Conservation (phyloP, 257 asterid species). For the Penstemon eatonii region DNA sequence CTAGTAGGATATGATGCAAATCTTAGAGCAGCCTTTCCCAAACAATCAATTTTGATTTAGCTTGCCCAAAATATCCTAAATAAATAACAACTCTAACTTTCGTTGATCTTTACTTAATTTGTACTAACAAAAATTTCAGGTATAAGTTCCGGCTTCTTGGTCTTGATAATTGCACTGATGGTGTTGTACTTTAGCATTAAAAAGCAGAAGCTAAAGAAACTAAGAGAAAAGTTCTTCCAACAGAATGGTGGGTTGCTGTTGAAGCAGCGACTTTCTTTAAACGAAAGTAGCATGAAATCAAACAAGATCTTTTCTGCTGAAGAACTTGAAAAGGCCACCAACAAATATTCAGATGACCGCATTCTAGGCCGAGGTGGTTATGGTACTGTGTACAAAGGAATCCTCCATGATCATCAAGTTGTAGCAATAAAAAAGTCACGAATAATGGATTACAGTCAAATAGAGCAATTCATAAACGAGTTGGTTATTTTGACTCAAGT, state of each 20-base stretch:
- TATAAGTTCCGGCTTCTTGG: conserved; percentile 22
- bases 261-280: conserved; percentile 40
- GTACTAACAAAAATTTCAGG: conserved; percentile 11
- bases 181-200: conserved; percentile 25
- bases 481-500: conserved; percentile 47
- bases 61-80: no score
- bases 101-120: no score
- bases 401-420: conserved; percentile 30
- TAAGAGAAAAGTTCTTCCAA: conserved; percentile 43
- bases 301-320: conserved; percentile 39
- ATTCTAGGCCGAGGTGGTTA: conserved; percentile 52
- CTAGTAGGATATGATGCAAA: no score
- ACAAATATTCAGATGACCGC: conserved; percentile 39
- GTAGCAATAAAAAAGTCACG: conserved; percentile 46
- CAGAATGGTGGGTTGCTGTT: conserved; percentile 51
- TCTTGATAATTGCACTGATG: conserved; percentile 14
- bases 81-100: no score
- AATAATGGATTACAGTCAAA: conserved; percentile 34
- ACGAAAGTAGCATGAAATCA: conserved; percentile 23
- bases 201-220: conserved; percentile 19
- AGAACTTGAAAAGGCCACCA: conserved; percentile 44
- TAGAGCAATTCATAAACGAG: conserved; percentile 46
- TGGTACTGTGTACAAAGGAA: conserved; percentile 44
- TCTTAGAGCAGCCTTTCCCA: no score
- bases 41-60: not conserved